Evolutionary conservation across 768 basidiomycete genomes (phyloP), one percentile per base, ranked within the genome.

Genomic region (Pisolithus tinctorius): DNA sequence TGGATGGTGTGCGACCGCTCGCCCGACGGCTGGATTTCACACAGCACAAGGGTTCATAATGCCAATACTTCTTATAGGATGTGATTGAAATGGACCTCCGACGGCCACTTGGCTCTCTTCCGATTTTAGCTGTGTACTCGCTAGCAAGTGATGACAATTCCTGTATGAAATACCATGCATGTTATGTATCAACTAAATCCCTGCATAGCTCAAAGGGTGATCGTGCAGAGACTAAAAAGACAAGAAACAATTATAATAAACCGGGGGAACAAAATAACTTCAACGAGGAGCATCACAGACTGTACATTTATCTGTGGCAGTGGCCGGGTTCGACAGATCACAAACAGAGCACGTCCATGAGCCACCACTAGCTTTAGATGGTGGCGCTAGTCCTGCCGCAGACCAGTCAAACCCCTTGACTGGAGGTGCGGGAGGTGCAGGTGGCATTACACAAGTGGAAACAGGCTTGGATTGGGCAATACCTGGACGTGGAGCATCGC

Each of bases 1-100:
- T 56, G 25, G 77, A 81, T 13, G 75, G 74, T 39, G 60, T 72
- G 4, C 74, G 84, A 36, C 78, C 83, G 9, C 76, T 88, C 48
- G 84, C 86, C 5, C 77, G 88, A 27, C 77, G 78, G 50, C 69
- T 91, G 48, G 88, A 91, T 64, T 90, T 91, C 55, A 76, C 79
- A 41, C 79, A 77, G 59, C 36, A 51, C 25, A 44, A 48, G 20
- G 30, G 44, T 20, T 46, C 52, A 27, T 54, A 39, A 53, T 34
- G 14, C 36, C 69, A 47, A 66, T 66, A 30, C 71, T 31, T 23
- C 29, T 7, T 14, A 14, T 31, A 36, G n/a, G 43, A 17, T 17
- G 39, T 23, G 30, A 47, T 16, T 30, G n/a, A 16, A 23, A 45
- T 16, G 29, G 30, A 45, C 20, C 27, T 17, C 45, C 69, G 67